These are phyloP conservation scores for cucumber (Cucumis sativus) DNA, from an alignment of 306 rosid genomes.

Conservation along the genomic window DNA sequence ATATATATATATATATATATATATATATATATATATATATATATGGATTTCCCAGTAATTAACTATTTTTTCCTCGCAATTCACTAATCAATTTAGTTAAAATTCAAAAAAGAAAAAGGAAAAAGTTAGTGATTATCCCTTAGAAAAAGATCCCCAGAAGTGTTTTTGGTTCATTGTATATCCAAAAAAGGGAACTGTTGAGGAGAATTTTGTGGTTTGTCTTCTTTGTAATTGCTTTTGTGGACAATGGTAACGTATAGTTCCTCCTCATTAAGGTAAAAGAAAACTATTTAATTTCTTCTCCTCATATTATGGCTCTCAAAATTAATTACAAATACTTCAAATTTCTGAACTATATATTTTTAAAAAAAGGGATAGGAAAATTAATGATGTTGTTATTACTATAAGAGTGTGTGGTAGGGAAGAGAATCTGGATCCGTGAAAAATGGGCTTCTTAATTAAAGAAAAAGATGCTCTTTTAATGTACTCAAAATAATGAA, in stretches of 20 bases:
- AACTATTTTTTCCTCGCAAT: no score
- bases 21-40: no score
- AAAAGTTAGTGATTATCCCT: not conserved
- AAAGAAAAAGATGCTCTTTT: not conserved
- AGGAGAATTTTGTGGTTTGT: not conserved
- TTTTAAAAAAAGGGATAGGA: not conserved
- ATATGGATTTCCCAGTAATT: no score
- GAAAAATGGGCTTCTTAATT: not conserved
- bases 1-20: no score
- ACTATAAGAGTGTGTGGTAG: not conserved
- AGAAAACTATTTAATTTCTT: no score
- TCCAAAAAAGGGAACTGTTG: not conserved
- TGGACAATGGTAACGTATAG: not conserved
- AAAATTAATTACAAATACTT: no score
- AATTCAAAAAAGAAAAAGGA: no score
- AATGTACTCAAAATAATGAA: not conserved
- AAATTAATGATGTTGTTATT: not conserved
- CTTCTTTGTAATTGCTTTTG: not conserved
- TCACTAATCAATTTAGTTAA: no score
- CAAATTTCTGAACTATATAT: no score
- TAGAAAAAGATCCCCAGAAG: not conserved
- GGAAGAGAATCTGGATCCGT: conserved; percentile 7
- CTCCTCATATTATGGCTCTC: no score
- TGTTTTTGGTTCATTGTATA: not conserved
- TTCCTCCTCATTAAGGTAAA: not conserved